Base-by-base conservation (phyloP, 371 early-diverging fungal species). In the Saksenaea oblongispora region DNA sequence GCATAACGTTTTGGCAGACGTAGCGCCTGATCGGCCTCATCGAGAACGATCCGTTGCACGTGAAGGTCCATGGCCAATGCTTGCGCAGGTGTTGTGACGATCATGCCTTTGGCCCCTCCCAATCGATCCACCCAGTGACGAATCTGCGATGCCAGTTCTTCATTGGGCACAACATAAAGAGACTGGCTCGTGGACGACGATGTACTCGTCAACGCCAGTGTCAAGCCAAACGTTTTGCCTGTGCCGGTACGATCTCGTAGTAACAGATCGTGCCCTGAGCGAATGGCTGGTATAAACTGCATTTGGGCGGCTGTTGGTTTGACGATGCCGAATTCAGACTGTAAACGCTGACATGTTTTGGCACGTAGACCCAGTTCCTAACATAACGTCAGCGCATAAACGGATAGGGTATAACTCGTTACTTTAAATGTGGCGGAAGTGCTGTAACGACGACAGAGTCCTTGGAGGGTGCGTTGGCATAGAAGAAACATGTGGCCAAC, bases 121-220 rank as follows among this genome's bases (percentile, higher is more conserved):
- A 5, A 54, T 4, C 54, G 60, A 5, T 69, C 58, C 0, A 83
- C 58, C 90, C 89, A 88, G 5, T 59, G 56, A 7, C 68, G 65
- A 11, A 94, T 83, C 68, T 98, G 98, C 15, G 84, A 63, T 1
- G 94, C 97, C 9, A 98, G 80, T 64, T 96, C 96, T 62, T 93
- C 88, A 28, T 94, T 96, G 1, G 94, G 94, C 8, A 88, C 93
- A 37, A 96, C 67, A 35, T 95, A 80, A 5, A 98, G 73, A 0
- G 89, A 76, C 5, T 75, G 81, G 18, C 74, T 73, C 9, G 69
- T 75, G 47, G 63, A 55, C 27, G 44, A 26, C 24, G 34, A 39
- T 7, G 59, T 24, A 0, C 68, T 68, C 5, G 75, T 71, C 18
- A 91, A 58, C 0, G 87, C 74, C 1, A 86, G 66, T 5, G 89